Base-by-base conservation (phyloP, 805 yeast species). In the Ogataea trehaloabstinens region DNA sequence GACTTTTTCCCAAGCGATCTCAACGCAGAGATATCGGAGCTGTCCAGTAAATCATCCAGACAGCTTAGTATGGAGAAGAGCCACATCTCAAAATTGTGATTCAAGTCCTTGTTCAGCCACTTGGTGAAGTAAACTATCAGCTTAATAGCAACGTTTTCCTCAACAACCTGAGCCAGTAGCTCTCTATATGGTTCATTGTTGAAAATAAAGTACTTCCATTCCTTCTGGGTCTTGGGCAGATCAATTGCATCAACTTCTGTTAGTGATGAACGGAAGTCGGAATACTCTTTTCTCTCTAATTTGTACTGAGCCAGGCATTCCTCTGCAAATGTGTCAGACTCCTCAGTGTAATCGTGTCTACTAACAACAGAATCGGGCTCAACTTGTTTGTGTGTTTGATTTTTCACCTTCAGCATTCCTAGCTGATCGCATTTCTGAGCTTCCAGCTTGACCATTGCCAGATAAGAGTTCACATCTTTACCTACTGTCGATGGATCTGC, bases 141-240 rank as follows among this genome's bases (percentile, higher is more conserved):
- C 32, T 67, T 59, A 31, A 71, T 51, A 15, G 56, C 51, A 29
- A 58, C 55, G 4, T 46, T 49, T 29, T 68, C 71, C 31, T 61
- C 67, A n/a, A 73, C 37, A 2, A 61, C 41, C 31, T 54, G 58
- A 2, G 55, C 53, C 16, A 70, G 31, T 8, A 61, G 40, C 5
- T 49, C 55, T 5, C 44, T 35, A 8, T 60, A 52, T 4, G 76
- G 74, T 6, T 48, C 45, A 15, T 60, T 56, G 13, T 59, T 52
- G 37, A 61, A 56, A 2, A 71, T 52, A 38, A 61, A 66, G 6
- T 49, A 49, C 40, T 70, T 70, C 80, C 80, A 74, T 12, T 63
- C 56, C 28, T 64, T 58, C 16, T 60, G 58, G 3, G 69, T 63
- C 10, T 38, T 19, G 2, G 74, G 76, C 12, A 63, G 53, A 15